Percentiles rank a stretch among this genome's conserved stretches.
Evolutionary conservation across 148 eudicot species (phyloP).

Genomic region (Rhododendron kiyosumense): DNA sequence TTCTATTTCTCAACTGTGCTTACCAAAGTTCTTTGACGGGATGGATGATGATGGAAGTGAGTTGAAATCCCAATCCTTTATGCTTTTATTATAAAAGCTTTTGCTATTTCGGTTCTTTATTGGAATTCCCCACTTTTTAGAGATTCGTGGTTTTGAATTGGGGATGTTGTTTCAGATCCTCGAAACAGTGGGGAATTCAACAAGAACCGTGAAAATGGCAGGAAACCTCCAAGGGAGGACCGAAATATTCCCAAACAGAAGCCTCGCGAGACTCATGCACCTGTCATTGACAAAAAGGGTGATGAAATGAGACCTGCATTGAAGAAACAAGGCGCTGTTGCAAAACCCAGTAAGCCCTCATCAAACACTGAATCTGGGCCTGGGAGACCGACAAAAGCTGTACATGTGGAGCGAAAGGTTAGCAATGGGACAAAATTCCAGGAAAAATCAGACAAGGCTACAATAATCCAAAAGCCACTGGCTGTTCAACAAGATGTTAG

Average conservation of each 20-base stretch:
- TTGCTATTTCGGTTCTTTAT: slow-evolving; percentile 37
- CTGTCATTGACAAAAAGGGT: slow-evolving; percentile 35
- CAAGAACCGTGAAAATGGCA: slow-evolving; percentile 47
- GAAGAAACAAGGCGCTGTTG: slow-evolving; percentile 22
- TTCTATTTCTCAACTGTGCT: slow-evolving; percentile 15
- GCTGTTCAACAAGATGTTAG: slow-evolving; percentile 51
- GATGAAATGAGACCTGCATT: slow-evolving; percentile 31
- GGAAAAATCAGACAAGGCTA: slow-evolving; percentile 37
- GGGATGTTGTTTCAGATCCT: slow-evolving; percentile 66
- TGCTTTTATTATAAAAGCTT: slow-evolving; percentile 22
- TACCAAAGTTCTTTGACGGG: slow-evolving; percentile 76
- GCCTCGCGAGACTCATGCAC: slow-evolving; percentile 26
- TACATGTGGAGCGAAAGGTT: slow-evolving; percentile 25
- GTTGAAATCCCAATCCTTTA: slow-evolving; percentile 38
- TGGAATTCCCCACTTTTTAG: slow-evolving; percentile 40
- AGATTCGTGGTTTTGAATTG: slow-evolving; percentile 24
- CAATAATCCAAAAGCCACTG: slow-evolving; percentile 35
- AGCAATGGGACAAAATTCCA: slow-evolving; percentile 31
- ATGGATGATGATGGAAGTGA: slow-evolving; percentile 97
- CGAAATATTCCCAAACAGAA: slow-evolving; percentile 31
- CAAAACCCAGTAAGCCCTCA: slow-evolving; percentile 46
- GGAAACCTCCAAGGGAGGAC: slow-evolving; percentile 40
- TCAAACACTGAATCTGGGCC: slow-evolving; percentile 35
- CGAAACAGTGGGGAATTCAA: slow-evolving; percentile 61
- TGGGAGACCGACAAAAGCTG: slow-evolving; percentile 52